Evolutionary conservation across 2,329 filamentous ascomycete species (phyloP), one percentile per base, ranked within the genome.

Genomic region (Cryphonectria naterciae): DNA sequence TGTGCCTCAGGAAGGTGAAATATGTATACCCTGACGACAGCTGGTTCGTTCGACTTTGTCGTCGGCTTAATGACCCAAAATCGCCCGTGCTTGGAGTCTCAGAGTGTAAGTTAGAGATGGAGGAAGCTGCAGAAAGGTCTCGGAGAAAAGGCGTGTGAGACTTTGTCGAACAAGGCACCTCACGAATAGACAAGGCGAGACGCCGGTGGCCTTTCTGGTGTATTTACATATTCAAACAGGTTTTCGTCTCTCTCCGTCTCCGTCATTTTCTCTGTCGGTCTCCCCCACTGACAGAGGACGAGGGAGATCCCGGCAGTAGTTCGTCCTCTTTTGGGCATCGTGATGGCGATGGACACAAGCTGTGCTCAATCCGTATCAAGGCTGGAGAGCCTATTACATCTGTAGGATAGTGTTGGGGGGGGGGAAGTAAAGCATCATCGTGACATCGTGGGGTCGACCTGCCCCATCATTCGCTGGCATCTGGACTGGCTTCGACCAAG

Each of bases 391-490:
- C 39, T 61, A 49, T 32, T 6, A 43, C 62, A 52, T n/a, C 62
- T 65, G 62, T 43, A 52, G 25, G 43, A 41, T 39, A n/a, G 58
- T 39, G 58, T 15, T 61, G 10, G 58, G 32, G 22, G 17, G 17
- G 15, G n/a, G 41, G 10, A n/a, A 28, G 22, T 49, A 49, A 7
- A 46, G 41, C 62, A 65, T 49, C 62, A 65, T 65, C 62, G 41
- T 65, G 62, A 65, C 41, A 65, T 52, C 39, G 62, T 65, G 22
- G 25, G 19, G 15, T 39, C n/a, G 35, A 35, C 32, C 58, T 61
- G 35, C 28, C 54, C 54, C 54, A 8, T 58, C 54, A 43, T 64
- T 64, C 43, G 61, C 39, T 28, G 61, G 35, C 41, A 43, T 37
- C 61, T 17, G 25, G 25, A 28, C 52, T 28, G 25, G 52, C 52